Conservation (phyloP, 2,329 filamentous ascomycete genomes). For the Epichloe festucae region DNA sequence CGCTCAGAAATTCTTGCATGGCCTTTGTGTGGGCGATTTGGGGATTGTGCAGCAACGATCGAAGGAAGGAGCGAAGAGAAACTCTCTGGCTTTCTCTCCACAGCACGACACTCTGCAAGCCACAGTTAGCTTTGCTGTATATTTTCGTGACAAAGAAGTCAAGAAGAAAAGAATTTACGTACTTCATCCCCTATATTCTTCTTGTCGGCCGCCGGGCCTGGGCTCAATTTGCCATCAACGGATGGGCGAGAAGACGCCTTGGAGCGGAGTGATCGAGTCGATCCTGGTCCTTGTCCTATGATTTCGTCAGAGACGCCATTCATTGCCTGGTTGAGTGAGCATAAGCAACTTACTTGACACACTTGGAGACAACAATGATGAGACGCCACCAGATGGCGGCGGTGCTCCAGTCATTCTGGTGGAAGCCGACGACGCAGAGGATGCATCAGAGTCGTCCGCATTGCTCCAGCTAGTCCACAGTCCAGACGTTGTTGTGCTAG, state of each 20-base stretch:
- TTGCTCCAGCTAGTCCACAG: constrained; percentile 39
- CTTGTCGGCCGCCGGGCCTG: constrained; percentile 6
- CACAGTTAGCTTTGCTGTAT: constrained; percentile 13
- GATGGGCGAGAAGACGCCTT: constrained; percentile 20
- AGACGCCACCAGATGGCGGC: constrained; percentile 8
- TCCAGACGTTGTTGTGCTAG: constrained; percentile 51
- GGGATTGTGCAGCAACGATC: constrained; percentile 71
- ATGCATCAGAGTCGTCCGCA: constrained; percentile 58
- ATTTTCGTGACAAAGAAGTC: not conserved
- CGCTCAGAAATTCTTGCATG: constrained; percentile 71
- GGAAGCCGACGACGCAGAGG: constrained; percentile 70
- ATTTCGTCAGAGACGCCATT: not conserved
- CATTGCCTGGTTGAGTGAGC: not conserved
- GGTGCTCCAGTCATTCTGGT: constrained; percentile 43
- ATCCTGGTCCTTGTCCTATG: constrained; percentile 10
- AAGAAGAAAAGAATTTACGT: constrained; percentile 1
- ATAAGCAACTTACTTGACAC: not conserved
- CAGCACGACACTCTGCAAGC: constrained; percentile 41
- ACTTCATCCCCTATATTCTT: constrained; percentile 14
- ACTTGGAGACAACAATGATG: constrained; percentile 12
- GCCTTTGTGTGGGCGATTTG: constrained; percentile 73
- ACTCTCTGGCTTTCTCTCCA: constrained; percentile 85
- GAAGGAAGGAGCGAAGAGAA: constrained; percentile 80
- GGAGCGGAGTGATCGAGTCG: constrained; percentile 18
- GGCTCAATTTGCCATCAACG: constrained; percentile 18